Evolutionary conservation across 805 yeast genomes (phyloP), one percentile per base, ranked within the genome.

Genomic region (Metschnikowia bowlesiae): DNA sequence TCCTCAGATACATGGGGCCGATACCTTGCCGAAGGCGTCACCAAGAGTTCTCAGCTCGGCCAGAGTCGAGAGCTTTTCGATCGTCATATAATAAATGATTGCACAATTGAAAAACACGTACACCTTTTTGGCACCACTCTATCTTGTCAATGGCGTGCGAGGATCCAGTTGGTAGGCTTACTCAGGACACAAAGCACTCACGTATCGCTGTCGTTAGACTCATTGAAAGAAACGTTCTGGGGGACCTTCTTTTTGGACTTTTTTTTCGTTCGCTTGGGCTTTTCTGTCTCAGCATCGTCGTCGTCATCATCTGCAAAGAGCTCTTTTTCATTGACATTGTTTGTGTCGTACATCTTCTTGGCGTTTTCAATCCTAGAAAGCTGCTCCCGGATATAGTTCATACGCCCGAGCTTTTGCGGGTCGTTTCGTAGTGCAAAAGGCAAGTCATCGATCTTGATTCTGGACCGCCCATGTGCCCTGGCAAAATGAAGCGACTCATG

Each of bases 381-480:
- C 54, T 65, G 75, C 46, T 71, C 73, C 31, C 69, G 60, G 48
- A 73, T 73, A 52, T 72, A 71, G 52, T 69, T 66, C 57, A 71
- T 59, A 47, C 78, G 58, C 41, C 75, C 69, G 47, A 73, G 60
- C 55, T 71, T 73, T 57, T 63, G 62, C 3, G 78, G 77, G 46
- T 73, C 78, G 50, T 73, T 66, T 11, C 73, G 60, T 37, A 73
- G 59, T 8, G 70, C 70, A 58, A 71, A 69, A 26, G 72, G 74
- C 48, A 73, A 62, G 56, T 73, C 78, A 50, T 73, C 74, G 51
- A 72, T 63, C 52, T 73, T 73, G 29, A 73, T 65, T 48, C 77
- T 53, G 29, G 66, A 54, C 36, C 77, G 58, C 29, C 74, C 73
- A 44, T 72, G 76, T 8, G 71, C 60, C 41, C 64, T 57, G 8